Evolutionary conservation across 2,329 filamentous ascomycete genomes (phyloP).

Genomic region (Fusarium robinianum): DNA sequence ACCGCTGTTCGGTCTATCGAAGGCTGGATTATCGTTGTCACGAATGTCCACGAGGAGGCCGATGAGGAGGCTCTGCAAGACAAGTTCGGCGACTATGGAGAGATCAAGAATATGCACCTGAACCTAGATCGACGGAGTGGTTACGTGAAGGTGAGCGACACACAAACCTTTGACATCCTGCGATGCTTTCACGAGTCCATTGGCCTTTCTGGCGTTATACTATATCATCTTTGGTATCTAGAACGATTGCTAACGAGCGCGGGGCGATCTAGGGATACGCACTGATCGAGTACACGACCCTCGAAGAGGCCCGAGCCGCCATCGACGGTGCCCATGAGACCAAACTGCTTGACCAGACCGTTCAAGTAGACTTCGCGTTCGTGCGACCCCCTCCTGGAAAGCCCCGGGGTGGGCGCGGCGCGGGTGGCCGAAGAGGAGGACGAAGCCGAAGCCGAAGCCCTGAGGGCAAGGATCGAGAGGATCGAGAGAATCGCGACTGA

Average conservation of each 20-base stretch:
- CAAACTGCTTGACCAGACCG: slow-evolving; percentile 80
- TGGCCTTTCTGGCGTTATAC: no score
- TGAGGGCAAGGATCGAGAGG: slow-evolving; percentile 44
- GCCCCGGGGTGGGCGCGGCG: slow-evolving; percentile 44
- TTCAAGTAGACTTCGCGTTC: slow-evolving; percentile 83
- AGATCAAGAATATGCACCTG: slow-evolving; percentile 85
- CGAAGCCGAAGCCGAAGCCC: slow-evolving; percentile 57
- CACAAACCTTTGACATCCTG: not conserved
- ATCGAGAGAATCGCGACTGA: slow-evolving; percentile 40
- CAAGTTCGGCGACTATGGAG: slow-evolving; percentile 80
- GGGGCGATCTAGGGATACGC: slow-evolving; percentile 69
- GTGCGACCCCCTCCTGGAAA: slow-evolving; percentile 73
- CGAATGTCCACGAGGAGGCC: slow-evolving; percentile 86
- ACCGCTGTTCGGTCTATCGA: slow-evolving; percentile 85
- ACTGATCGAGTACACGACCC: slow-evolving; percentile 80
- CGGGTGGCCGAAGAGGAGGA: slow-evolving; percentile 49
- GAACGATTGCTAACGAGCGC: slow-evolving; percentile 5
- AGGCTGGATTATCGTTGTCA: slow-evolving; percentile 86
- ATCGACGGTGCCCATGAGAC: slow-evolving; percentile 78
- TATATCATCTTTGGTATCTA: no score
- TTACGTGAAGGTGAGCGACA: slow-evolving; percentile 73
- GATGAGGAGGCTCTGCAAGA: slow-evolving; percentile 83
- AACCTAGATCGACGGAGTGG: slow-evolving; percentile 82
- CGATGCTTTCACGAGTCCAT: no score
- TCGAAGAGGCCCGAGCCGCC: slow-evolving; percentile 78